phyloP scores from a whole-genome alignment of 176 grass and related monocot genomes.

The Phyllostachys edulis region DNA sequence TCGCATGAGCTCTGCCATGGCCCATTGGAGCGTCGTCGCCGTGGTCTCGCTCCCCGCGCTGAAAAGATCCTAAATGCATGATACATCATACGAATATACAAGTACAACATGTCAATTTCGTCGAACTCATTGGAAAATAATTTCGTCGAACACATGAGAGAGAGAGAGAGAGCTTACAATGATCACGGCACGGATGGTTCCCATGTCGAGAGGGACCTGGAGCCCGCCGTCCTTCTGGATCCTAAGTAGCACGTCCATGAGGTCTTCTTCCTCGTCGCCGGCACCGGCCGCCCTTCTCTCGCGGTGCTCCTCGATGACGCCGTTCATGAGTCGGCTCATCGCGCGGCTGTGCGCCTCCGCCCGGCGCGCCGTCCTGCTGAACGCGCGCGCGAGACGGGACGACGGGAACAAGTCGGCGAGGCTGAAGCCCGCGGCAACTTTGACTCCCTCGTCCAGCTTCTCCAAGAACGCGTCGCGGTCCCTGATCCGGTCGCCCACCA shows the following conservation, averaged over 20 bases:
- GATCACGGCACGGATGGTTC: slow-evolving; percentile 30
- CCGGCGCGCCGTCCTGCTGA: slow-evolving; percentile 8
- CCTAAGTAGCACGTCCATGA: slow-evolving; percentile 43
- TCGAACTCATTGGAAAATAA: too few species aligned
- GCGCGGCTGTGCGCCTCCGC: slow-evolving; percentile 4
- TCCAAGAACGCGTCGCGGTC: slow-evolving; percentile 33
- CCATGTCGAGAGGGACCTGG: slow-evolving; percentile 23
- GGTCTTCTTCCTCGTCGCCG: slow-evolving; percentile 31
- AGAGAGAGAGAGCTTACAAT: slow-evolving; percentile 9
- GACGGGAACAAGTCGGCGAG: slow-evolving; percentile 48
- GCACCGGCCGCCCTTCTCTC: not conserved
- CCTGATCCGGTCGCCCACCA: slow-evolving; percentile 34
- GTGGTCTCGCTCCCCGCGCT: slow-evolving; percentile 29
- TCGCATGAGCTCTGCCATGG: slow-evolving; percentile 2
- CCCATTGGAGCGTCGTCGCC: not conserved
- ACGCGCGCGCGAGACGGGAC: slow-evolving; percentile 20
- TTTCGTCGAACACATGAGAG: not conserved
- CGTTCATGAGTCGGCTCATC: slow-evolving; percentile 37
- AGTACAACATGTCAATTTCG: not conserved
- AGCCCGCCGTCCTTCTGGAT: slow-evolving; percentile 25
- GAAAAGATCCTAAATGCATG: slow-evolving; percentile 26
- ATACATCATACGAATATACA: not conserved
- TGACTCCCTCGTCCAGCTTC: slow-evolving; percentile 32
- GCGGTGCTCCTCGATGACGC: slow-evolving; percentile 38
- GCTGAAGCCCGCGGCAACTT: slow-evolving; percentile 41